Conservation (phyloP, 441 rosid species). For the Manihot esculenta region DNA sequence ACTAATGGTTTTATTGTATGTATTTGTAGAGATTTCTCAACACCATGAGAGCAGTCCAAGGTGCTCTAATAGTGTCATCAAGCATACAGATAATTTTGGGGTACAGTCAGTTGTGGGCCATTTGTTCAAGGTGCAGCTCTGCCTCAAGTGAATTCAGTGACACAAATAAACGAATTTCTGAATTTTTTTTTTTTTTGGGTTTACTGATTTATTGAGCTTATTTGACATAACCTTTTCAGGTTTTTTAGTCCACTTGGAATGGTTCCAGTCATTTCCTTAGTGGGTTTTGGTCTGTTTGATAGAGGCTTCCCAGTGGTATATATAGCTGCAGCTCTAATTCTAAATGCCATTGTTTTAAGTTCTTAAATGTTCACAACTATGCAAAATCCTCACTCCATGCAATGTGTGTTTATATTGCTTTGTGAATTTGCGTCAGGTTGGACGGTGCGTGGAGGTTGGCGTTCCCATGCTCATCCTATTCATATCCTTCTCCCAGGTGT, state of each 20-base stretch:
- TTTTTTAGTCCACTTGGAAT: constrained; percentile 98
- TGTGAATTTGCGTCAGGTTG: constrained; percentile 55
- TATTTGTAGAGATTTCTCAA: constrained; percentile 67
- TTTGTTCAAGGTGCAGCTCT: constrained; percentile 79
- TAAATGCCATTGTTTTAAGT: background rate
- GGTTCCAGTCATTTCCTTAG: constrained; percentile 96
- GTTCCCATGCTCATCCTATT: constrained; percentile 91
- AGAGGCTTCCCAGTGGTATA: constrained; percentile 98
- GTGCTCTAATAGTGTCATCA: constrained; percentile 94
- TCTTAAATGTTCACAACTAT: background rate
- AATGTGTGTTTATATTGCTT: constrained; percentile 13
- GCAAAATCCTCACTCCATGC: background rate
- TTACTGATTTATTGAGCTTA: constrained; percentile 4
- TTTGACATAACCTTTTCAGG: constrained; percentile 45
- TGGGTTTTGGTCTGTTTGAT: constrained; percentile 94
- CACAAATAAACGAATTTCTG: constrained; percentile 5
- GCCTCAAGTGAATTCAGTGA: constrained; percentile 12
- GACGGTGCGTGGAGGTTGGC: constrained; percentile 89
- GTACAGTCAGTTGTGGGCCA: constrained; percentile 96
- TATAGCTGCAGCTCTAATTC: constrained; percentile 10
- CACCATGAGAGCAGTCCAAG: constrained; percentile 99
- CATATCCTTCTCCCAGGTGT: constrained; percentile 85
- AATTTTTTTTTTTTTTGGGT: no score
- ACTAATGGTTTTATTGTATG: constrained; percentile 8
- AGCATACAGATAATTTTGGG: constrained; percentile 95